Base-by-base conservation (phyloP, 371 early-diverging fungal genomes). In the Rhizopus sp. region DNA sequence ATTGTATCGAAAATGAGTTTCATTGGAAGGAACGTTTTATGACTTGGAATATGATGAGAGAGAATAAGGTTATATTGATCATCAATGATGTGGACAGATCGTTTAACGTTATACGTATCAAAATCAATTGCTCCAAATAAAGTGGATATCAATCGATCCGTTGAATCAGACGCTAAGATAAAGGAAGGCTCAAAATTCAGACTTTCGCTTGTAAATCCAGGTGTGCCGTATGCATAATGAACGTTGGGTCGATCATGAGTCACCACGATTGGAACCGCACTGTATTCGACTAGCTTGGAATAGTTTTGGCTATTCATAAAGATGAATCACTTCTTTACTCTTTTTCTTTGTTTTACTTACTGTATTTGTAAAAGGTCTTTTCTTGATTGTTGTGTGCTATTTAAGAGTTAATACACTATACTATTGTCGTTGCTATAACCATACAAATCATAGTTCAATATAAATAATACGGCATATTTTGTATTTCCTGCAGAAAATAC, bases 401-500 rank as follows among this genome's bases (percentile, higher is more conserved):
- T 12, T 4, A 31, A 23, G 31, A 10, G 15, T 9, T 16, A 38
- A 10, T 4, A 48, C 16, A 29, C 38, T 6, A 50, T 34, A 23
- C 8, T 5, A 31, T 7, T 49, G n/a, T 49, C n/a, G 31, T 49
- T 32, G 29, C 3, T 51, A 23, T 16, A 6, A 4, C 4, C 48
- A 45, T 71, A 71, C 71, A 71, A 71, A 46, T 67, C 68, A 33
- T 60, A 62, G 4, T 50, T 53, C 16, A 63, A 71, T 40, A 71
- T 67, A 34, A 71, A 68, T 12, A 71, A 16, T 4, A 68, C 17
- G 0, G 33, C 52, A 30, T 50, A 64, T 7, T 44, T 42, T 17
- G 44, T 29, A 1, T 30, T 29, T 7, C 9, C 7, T 29, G 12
- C 17, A 46, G 30, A 29, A 7, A 46, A 46, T 46, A 46, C 4